Base-by-base conservation (phyloP, 768 basidiomycete genomes). In the Boletus huronensis region DNA sequence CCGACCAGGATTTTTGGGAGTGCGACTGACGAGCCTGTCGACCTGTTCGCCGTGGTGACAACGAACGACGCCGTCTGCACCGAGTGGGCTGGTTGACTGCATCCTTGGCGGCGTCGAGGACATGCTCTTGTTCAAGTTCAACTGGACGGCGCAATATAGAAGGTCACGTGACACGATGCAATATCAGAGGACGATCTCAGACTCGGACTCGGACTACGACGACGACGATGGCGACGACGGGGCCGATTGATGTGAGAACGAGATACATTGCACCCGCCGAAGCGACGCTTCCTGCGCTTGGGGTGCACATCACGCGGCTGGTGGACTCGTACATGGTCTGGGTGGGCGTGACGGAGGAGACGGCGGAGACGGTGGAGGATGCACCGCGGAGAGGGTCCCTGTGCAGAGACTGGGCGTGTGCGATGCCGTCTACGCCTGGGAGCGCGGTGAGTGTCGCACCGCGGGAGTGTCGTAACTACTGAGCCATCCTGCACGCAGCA, bases 271-370 rank as follows among this genome's bases (percentile, higher is more conserved):
- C 76, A 28, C 71, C 84, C 7, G 69, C 74, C 34, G 80, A 83
- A 57, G 69, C 75, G 43, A 74, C 78, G 17, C 66, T 80, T 45
- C 84, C 85, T 16, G 77, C 79, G 42, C 74, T 90, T 39, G 84
- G 74, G 17, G 72, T 93, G 52, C 85, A 89, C 58, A 74, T 87
- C 56, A 90, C 84, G 42, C 72, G 72, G 56, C 70, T 93, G 51
- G 81, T 82, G 45, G 83, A 83, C 61, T 85, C 87, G 52, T 90
- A 86, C 71, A 90, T 93, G 88, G 63, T 93, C 48, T 93, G 90
- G 90, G 74, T 86, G 31, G 89, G 90, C 1, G 74, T 70, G n/a
- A 83, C 82, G 19, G 79, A 81, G 26, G 74, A 72, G 38, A 45
- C 67, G 40, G 70, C 72, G 26, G 79, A 77, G 49, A 74, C 76